Evolutionary conservation across 2,329 filamentous ascomycete species (phyloP).

Genomic region (Venturia pyrina): DNA sequence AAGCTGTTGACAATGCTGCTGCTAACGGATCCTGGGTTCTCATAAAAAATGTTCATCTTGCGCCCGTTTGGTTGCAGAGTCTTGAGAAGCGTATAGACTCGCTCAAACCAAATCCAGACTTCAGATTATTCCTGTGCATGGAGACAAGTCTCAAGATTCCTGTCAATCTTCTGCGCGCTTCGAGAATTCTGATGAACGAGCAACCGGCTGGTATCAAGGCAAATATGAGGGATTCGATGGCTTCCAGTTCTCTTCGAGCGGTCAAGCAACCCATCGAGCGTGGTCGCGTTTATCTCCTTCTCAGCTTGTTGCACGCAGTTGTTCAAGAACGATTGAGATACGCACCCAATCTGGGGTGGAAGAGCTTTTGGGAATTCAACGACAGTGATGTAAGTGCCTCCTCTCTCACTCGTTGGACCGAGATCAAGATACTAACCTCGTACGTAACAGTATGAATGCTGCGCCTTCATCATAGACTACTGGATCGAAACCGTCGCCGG

Average conservation of each 20-base stretch:
- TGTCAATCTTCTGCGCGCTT: constrained; percentile 87
- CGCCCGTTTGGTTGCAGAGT: constrained; percentile 91
- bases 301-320: constrained; percentile 92
- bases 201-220: constrained; percentile 92
- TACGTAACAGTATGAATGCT: constrained; percentile 78
- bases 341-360: constrained; percentile 89
- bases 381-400: constrained; percentile 82
- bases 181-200: constrained; percentile 92
- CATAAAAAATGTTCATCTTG: constrained; percentile 97
- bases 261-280: constrained; percentile 82
- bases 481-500: constrained; percentile 81
- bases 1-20: constrained; percentile 86
- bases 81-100: constrained; percentile 94
- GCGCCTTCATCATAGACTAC: constrained; percentile 86
- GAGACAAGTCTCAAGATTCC: constrained; percentile 95
- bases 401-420: constrained; percentile 5
- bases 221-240: constrained; percentile 97
- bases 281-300: constrained; percentile 75
- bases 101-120: constrained; percentile 85
- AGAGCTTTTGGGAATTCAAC: constrained; percentile 99
- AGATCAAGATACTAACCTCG: not conserved
- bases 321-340: constrained; percentile 92
- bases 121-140: constrained; percentile 96
- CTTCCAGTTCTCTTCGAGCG: constrained; percentile 65
- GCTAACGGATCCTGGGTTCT: constrained; percentile 92